Percentiles rank a stretch among this genome's conserved stretches.
These are phyloP conservation scores for Melaleuca alternifolia DNA, from an alignment of 345 rosid species.

Conservation along the genomic window DNA sequence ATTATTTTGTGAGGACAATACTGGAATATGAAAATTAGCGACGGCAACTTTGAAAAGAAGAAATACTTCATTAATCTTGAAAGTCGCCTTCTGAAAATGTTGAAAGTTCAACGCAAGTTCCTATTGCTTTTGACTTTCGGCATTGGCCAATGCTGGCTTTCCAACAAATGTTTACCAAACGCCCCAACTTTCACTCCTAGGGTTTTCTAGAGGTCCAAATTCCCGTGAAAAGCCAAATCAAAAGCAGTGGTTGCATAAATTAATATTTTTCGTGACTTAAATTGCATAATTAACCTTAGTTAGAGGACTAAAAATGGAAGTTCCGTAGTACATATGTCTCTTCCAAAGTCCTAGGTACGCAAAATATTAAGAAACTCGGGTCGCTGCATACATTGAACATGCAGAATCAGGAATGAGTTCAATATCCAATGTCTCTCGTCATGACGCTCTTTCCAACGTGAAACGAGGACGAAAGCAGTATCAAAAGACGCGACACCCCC, in stretches of 20 bases:
- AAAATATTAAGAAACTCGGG: not conserved
- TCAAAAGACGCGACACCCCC: not conserved
- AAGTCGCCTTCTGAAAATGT: too few species aligned
- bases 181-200: not conserved
- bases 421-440: not conserved
- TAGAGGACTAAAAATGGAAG: not conserved
- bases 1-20: not conserved
- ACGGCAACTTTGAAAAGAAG: not conserved
- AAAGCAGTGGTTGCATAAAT: not conserved
- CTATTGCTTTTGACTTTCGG: rapidly evolving
- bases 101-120: too few species aligned
- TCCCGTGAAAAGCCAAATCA: not conserved
- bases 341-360: not conserved
- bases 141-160: not conserved
- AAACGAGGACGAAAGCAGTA: not conserved
- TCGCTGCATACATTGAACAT: not conserved
- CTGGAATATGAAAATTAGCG: too few species aligned
- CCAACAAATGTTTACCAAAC: not conserved
- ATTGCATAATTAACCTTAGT: not conserved
- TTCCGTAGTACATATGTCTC: not conserved
- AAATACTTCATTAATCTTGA: too few species aligned
- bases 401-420: not conserved
- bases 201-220: not conserved
- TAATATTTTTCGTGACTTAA: not conserved
- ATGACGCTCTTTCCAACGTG: not conserved